Evolutionary conservation across 192 early-diverging fungal species (phyloP).

Genomic region (Coemansia sp.): DNA sequence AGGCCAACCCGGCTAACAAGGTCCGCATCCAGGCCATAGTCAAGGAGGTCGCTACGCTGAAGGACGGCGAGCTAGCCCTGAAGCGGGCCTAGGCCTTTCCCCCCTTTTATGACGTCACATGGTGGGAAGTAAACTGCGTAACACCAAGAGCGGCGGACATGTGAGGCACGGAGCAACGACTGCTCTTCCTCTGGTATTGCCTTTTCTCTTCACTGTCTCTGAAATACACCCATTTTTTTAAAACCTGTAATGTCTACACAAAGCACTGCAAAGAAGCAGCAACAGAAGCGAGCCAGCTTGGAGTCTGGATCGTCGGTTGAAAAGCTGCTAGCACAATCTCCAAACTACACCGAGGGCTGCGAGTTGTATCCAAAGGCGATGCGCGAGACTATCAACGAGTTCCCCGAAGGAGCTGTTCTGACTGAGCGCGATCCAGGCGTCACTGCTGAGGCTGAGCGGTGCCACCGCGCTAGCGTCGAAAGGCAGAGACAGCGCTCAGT

Average conservation of each 20-base stretch:
- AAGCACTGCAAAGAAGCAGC: not conserved
- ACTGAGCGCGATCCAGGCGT: conserved; percentile 32
- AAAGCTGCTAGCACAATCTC: conserved; percentile 23
- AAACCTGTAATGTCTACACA: not conserved
- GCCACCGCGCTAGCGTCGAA: conserved; percentile 12
- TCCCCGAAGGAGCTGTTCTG: conserved; percentile 25
- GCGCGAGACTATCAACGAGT: conserved; percentile 48
- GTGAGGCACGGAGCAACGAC: not conserved
- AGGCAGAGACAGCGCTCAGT: conserved; percentile 11
- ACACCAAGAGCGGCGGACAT: not conserved
- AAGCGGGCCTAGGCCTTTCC: conserved; percentile 21
- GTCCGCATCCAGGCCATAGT: conserved; percentile 43
- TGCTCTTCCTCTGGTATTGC: not conserved
- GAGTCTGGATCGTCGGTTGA: conserved; percentile 21
- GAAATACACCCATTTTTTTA: not conserved
- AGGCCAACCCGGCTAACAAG: conserved; percentile 56
- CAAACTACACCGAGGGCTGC: conserved; percentile 31
- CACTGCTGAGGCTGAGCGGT: conserved; percentile 20
- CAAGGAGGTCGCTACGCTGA: conserved; percentile 48
- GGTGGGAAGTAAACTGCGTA: not conserved
- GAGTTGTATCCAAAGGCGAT: conserved; percentile 51
- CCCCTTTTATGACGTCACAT: conserved; percentile 2
- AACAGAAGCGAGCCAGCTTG: not conserved
- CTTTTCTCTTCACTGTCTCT: not conserved
- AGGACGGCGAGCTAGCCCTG: conserved; percentile 34